Evolutionary conservation across 306 rosid genomes (phyloP).

Genomic region (Hippophae rhamnoides): DNA sequence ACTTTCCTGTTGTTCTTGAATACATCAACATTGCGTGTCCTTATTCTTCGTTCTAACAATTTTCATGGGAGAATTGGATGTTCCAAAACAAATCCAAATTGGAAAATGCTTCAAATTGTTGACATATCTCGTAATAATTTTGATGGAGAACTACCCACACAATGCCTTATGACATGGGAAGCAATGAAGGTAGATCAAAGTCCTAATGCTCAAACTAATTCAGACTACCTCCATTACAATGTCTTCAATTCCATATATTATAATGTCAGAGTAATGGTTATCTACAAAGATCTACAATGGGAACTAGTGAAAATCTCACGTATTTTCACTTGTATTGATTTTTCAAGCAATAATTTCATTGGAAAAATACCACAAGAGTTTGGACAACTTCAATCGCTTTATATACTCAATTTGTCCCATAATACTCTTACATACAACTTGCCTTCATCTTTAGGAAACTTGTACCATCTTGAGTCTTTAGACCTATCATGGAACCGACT

Average conservation of each 20-base stretch:
- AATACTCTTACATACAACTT: constrained; percentile 1
- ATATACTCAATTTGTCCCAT: neutral
- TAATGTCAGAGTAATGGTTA: neutral
- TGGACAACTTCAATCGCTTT: neutral
- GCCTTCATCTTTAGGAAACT: neutral
- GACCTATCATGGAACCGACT: neutral
- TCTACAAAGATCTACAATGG: constrained; percentile 2
- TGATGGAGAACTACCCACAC: constrained; percentile 8
- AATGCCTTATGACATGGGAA: neutral
- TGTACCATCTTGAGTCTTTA: neutral
- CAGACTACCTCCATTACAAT: neutral
- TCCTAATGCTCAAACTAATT: neutral
- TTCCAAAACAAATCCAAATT: neutral
- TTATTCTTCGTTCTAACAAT: constrained; percentile 10
- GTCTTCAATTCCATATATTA: neutral
- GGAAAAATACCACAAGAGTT: constrained; percentile 4
- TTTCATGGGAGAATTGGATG: constrained; percentile 11
- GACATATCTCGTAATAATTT: constrained; percentile 16
- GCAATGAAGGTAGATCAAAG: neutral
- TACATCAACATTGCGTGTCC: constrained; percentile 9
- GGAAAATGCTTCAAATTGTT: constrained; percentile 13
- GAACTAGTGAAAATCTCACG: constrained; percentile 1
- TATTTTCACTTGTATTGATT: constrained; percentile 2
- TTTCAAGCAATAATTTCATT: constrained; percentile 3
- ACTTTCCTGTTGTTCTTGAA: constrained; percentile 8